Percentiles rank a stretch among this genome's conserved stretches.
These are phyloP conservation scores for Penicillium goetzii DNA, from an alignment of 495 filamentous ascomycete species.

Conservation along the genomic window DNA sequence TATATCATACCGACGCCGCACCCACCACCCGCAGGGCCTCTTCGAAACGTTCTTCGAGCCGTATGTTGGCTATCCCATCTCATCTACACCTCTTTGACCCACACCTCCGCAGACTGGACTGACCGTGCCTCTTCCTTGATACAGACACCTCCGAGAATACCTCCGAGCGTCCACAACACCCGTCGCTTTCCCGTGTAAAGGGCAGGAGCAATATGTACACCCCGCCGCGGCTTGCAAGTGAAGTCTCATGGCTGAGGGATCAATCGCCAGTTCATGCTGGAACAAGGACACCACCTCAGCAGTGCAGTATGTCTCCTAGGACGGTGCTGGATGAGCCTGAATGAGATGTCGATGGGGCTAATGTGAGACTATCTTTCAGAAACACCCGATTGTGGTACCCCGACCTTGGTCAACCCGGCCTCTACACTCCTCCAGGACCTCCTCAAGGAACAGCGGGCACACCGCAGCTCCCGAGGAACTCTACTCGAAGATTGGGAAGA, in stretches of 20 bases:
- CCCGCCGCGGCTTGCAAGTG: slow-evolving; percentile 34
- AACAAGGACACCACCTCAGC: slow-evolving; percentile 30
- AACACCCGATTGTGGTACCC: slow-evolving; percentile 34
- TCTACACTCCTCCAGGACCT: slow-evolving; percentile 52
- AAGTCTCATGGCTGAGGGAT: slow-evolving; percentile 44
- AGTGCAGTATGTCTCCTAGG: slow-evolving; percentile 22
- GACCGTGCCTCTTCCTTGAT: background rate
- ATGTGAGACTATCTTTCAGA: slow-evolving; percentile 15
- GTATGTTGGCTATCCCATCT: slow-evolving; percentile 25
- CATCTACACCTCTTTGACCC: background rate
- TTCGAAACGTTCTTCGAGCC: slow-evolving; percentile 26
- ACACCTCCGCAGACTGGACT: background rate
- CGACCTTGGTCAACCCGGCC: slow-evolving; percentile 47
- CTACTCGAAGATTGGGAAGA: slow-evolving; percentile 33
- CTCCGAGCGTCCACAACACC: slow-evolving; percentile 38
- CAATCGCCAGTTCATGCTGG: slow-evolving; percentile 32
- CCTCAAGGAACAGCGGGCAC: slow-evolving; percentile 52
- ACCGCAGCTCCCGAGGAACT: slow-evolving; percentile 38
- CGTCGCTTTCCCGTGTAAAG: slow-evolving; percentile 44
- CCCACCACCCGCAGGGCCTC: slow-evolving; percentile 27
- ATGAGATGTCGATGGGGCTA: background rate
- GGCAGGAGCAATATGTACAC: slow-evolving; percentile 44
- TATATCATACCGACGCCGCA: slow-evolving; percentile 36
- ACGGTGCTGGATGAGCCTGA: background rate
- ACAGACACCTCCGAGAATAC: slow-evolving; percentile 20